phyloP scores from a whole-genome alignment of 306 rosid species.

The Prunus salicina region DNA sequence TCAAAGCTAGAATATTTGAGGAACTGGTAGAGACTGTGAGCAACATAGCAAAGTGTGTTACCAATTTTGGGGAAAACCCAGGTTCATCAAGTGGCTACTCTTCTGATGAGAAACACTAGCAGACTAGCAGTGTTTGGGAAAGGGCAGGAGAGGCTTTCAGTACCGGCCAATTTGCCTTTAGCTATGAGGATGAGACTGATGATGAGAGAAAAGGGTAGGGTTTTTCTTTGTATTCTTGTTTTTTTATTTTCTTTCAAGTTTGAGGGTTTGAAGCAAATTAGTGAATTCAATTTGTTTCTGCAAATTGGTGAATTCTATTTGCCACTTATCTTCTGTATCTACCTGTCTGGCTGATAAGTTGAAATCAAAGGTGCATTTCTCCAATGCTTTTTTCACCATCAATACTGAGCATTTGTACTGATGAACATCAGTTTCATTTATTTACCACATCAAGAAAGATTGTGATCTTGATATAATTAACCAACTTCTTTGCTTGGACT shows the following conservation, averaged over 20 bases:
- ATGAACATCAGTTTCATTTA: too few species aligned
- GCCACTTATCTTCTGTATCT: too few species aligned
- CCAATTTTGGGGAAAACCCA: not conserved
- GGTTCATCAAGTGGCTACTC: not conserved
- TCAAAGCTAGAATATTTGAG: constrained; percentile 6
- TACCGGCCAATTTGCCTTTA: too few species aligned
- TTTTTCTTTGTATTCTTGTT: not conserved
- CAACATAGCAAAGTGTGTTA: too few species aligned
- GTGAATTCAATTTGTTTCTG: not conserved
- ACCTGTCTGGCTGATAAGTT: too few species aligned
- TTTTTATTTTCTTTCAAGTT: not conserved
- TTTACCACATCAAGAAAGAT: not conserved
- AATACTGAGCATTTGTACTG: too few species aligned
- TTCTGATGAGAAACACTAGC: not conserved
- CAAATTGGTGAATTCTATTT: too few species aligned
- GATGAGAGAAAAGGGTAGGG: too few species aligned
- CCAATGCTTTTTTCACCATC: too few species aligned
- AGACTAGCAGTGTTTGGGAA: not conserved
- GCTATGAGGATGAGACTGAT: too few species aligned
- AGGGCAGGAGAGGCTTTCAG: not conserved
- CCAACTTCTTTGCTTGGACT: not conserved
- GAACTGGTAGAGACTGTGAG: not conserved
- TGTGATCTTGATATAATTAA: not conserved
- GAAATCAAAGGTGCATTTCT: too few species aligned
- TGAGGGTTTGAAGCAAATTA: not conserved